These are phyloP conservation scores for Pichia scutulata DNA, from an alignment of 805 yeast genomes.

Conservation along the genomic window DNA sequence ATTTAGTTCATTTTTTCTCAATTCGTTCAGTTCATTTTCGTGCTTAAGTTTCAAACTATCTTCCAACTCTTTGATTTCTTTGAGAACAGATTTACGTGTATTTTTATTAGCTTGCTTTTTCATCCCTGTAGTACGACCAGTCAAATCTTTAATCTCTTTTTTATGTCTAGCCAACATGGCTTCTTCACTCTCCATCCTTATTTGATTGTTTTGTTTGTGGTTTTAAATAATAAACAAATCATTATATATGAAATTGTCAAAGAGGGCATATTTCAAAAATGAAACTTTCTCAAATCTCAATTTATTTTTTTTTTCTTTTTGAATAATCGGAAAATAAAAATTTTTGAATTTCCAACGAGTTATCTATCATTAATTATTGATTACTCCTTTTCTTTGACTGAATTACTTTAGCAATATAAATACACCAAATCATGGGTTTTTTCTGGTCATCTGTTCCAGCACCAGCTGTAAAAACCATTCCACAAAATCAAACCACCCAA, in stretches of 20 bases:
- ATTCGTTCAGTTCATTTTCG: constrained; percentile 37
- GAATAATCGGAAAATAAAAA: no score
- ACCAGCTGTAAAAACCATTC: not conserved
- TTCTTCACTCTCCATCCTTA: constrained; percentile 34
- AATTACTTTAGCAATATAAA: not conserved
- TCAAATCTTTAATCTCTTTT: constrained; percentile 60
- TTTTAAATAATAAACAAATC: not conserved
- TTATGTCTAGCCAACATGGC: constrained; percentile 53
- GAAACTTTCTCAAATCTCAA: not conserved
- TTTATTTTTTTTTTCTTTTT: no score
- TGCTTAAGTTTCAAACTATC: constrained; percentile 48
- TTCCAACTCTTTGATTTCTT: constrained; percentile 55
- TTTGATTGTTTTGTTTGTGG: not conserved
- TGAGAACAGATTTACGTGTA: constrained; percentile 57
- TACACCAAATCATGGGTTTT: constrained; percentile 54
- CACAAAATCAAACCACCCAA: not conserved
- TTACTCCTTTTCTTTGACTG: not conserved
- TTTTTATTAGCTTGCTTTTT: constrained; percentile 81
- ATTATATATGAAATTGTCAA: not conserved
- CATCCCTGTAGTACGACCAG: constrained; percentile 62
- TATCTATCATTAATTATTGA: not conserved
- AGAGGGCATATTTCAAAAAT: not conserved
- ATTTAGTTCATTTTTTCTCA: constrained; percentile 3
- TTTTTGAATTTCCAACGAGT: not conserved
- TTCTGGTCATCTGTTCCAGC: constrained; percentile 57